phyloP scores from a whole-genome alignment of 306 rosid species.

The Dryas drummondii region DNA sequence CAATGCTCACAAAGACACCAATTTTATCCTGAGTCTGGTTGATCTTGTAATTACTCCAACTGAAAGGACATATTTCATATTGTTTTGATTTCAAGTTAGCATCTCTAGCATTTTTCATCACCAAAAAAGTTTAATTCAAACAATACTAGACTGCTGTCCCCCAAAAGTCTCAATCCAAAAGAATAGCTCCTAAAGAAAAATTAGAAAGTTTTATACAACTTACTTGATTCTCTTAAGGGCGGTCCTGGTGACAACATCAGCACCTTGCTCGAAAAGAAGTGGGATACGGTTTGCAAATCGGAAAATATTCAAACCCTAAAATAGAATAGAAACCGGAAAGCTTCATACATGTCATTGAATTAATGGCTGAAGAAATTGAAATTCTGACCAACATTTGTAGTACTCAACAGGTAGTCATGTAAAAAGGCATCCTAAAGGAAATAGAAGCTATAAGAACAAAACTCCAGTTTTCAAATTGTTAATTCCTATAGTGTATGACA shows the following conservation, averaged over 20 bases:
- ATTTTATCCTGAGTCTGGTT: conserved; percentile 92
- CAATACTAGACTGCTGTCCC: background rate
- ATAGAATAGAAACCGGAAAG: conserved; percentile 19
- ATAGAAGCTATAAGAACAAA: background rate
- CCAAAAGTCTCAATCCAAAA: background rate
- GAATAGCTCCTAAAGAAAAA: conserved; percentile 6
- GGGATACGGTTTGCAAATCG: conserved; percentile 98
- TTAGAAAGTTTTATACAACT: conserved; percentile 17
- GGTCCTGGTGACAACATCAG: conserved; percentile 95
- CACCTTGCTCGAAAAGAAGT: conserved; percentile 99
- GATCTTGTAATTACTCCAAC: conserved; percentile 94
- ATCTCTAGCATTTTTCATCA: background rate
- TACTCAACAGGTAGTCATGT: conserved; percentile 1
- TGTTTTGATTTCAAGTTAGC: conserved; percentile 11
- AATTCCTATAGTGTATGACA: background rate
- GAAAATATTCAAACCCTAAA: conserved; percentile 89
- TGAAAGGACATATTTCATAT: conserved; percentile 27
- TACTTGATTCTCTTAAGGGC: conserved; percentile 94
- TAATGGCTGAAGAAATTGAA: conserved; percentile 3
- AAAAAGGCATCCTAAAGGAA: background rate
- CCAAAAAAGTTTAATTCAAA: background rate
- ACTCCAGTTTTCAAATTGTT: background rate
- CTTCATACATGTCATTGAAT: conserved; percentile 19
- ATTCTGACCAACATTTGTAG: background rate
- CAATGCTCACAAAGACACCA: conserved; percentile 90